phyloP scores from a whole-genome alignment of 2,329 filamentous ascomycete species.

The Atkinsonella texensis region DNA sequence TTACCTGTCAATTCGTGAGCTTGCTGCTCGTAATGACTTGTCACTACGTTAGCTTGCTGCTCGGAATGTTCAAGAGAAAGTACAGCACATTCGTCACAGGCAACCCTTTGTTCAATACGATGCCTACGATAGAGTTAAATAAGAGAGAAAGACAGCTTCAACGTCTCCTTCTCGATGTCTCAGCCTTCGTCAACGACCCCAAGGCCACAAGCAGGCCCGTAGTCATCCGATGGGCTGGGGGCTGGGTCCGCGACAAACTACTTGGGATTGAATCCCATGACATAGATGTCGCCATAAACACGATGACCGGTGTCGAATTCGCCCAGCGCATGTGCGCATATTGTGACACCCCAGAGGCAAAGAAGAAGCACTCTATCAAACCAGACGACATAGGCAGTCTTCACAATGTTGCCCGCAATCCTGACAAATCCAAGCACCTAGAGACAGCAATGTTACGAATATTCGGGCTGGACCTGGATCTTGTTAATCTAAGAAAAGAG shows the following conservation, averaged over 20 bases:
- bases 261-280: conserved; percentile 62
- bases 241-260: conserved; percentile 80
- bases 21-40: conserved; percentile 1
- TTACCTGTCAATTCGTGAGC: background rate
- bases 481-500: conserved; percentile 90
- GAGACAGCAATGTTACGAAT: conserved; percentile 9
- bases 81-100: conserved; percentile 13
- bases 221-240: conserved; percentile 67
- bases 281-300: conserved; percentile 77
- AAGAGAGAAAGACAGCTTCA: conserved; percentile 60
- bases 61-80: conserved; percentile 5
- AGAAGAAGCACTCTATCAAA: conserved; percentile 3
- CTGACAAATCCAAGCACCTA: conserved; percentile 9
- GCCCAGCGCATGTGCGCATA: conserved; percentile 57
- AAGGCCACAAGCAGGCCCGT: conserved; percentile 40
- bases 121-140: conserved; percentile 42
- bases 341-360: conserved; percentile 31
- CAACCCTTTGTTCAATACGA: conserved; percentile 4
- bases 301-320: conserved; percentile 71
- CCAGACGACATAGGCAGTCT: conserved; percentile 3
- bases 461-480: conserved; percentile 36
- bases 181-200: conserved; percentile 42
- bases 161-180: conserved; percentile 71
- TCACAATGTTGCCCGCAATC: conserved; percentile 9
- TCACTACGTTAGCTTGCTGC: background rate